Evolutionary conservation across 1,284 basidiomycete species (phyloP).

Genomic region (Puccinia polysora): DNA sequence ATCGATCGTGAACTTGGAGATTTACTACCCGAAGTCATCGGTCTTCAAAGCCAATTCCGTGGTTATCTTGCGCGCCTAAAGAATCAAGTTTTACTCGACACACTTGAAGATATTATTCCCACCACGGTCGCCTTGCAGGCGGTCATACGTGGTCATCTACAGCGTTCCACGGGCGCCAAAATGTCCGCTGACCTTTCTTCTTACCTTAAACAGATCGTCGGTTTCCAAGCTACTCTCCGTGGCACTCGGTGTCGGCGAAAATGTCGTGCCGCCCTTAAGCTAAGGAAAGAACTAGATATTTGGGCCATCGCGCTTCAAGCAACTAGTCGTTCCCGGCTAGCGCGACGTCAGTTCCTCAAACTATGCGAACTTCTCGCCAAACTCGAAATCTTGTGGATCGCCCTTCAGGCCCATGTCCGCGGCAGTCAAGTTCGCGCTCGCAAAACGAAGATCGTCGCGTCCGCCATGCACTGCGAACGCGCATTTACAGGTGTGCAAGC

Average conservation of each 20-base stretch:
- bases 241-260: constrained; percentile 52
- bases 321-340: constrained; percentile 4
- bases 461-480: constrained; percentile 36
- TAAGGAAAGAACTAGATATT: constrained; percentile 39
- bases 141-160: constrained; percentile 37
- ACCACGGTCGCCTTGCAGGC: constrained; percentile 44
- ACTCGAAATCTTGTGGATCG: constrained; percentile 38
- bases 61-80: constrained; percentile 66
- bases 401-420: constrained; percentile 45
- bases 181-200: constrained; percentile 32
- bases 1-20: constrained; percentile 29
- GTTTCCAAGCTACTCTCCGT: constrained; percentile 52
- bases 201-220: constrained; percentile 45
- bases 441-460: constrained; percentile 11
- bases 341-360: constrained; percentile 17
- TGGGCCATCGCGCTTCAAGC: constrained; percentile 41
- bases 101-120: constrained; percentile 57
- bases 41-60: constrained; percentile 70
- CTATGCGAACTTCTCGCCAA: constrained; percentile 47
- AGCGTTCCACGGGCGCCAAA: constrained; percentile 44
- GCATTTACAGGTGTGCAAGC: constrained; percentile 67
- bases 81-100: constrained; percentile 41
- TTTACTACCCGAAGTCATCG: constrained; percentile 55
- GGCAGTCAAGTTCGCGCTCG: constrained; percentile 45
- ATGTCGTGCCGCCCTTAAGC: constrained; percentile 50